A percentile compares a stretch with the other conserved stretches of the same genome.
phyloP scores from a whole-genome alignment of 495 filamentous ascomycete species.

The Annulohypoxylon bovei region DNA sequence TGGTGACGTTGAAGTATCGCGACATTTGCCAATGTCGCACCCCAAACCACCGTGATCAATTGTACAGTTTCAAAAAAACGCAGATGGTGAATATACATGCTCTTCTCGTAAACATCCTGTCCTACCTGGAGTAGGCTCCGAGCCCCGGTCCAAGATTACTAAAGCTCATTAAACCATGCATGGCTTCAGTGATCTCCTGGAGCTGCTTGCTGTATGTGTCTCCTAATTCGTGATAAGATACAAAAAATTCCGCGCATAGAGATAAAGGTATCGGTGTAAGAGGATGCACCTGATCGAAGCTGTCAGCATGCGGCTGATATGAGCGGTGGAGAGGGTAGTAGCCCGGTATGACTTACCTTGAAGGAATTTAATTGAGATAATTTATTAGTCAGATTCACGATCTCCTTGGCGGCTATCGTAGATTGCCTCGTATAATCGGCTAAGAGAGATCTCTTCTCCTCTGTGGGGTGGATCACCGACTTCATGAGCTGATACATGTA shows the following conservation, averaged over 20 bases:
- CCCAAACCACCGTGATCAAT: not conserved
- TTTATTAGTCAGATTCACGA: conserved; percentile 53
- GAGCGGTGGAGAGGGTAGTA: not conserved
- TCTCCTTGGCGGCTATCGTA: conserved; percentile 53
- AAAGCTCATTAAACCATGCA: conserved; percentile 41
- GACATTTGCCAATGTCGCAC: not conserved
- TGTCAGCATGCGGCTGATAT: conserved; percentile 9
- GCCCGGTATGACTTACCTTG: conserved; percentile 45
- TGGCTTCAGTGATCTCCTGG: conserved; percentile 37
- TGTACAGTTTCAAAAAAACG: conserved; percentile 9
- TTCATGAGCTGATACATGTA: conserved; percentile 54
- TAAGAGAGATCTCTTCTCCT: conserved; percentile 40
- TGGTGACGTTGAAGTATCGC: not conserved
- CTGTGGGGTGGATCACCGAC: conserved; percentile 25
- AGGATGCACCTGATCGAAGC: conserved; percentile 30
- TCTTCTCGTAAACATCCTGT: not conserved
- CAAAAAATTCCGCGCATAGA: conserved; percentile 36
- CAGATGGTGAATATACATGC: conserved; percentile 8
- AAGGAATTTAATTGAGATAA: conserved; percentile 57
- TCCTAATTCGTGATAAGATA: conserved; percentile 33
- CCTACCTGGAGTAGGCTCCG: conserved; percentile 26
- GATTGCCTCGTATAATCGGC: conserved; percentile 50
- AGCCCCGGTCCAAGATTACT: conserved; percentile 39
- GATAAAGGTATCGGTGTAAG: conserved; percentile 39
- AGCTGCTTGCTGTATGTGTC: conserved; percentile 39